These are phyloP conservation scores for Solanum sitiens DNA, from an alignment of 257 asterid genomes.

Conservation along the genomic window DNA sequence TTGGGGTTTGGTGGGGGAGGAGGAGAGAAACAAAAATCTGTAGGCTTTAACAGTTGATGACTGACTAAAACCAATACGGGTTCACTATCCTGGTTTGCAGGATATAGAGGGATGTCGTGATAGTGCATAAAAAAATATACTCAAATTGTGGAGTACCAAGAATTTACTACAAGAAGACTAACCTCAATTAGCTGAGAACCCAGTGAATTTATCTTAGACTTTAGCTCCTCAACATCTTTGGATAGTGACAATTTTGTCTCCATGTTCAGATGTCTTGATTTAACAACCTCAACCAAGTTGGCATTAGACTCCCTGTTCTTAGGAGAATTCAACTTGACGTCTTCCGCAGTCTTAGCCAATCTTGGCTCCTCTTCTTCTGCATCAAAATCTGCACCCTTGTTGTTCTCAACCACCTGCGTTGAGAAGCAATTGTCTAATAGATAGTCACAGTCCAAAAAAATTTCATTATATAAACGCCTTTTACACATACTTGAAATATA, in stretches of 20 bases:
- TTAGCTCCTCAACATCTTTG: slow-evolving; percentile 17
- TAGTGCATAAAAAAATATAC: neutral
- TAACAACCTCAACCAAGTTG: slow-evolving; percentile 15
- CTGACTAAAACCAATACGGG: neutral
- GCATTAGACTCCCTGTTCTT: neutral
- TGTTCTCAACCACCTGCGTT: slow-evolving; percentile 28
- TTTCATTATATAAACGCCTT: neutral
- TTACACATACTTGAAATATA: neutral
- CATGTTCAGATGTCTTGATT: neutral
- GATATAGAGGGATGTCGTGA: neutral
- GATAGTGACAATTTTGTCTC: neutral
- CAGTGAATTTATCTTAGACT: slow-evolving; percentile 38
- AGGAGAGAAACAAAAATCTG: neutral
- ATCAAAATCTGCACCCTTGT: slow-evolving; percentile 25
- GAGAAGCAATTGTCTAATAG: neutral
- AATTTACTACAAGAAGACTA: slow-evolving; percentile 4
- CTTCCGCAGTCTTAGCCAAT: neutral
- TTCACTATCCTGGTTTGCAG: neutral
- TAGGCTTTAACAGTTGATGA: neutral
- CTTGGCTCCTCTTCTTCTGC: slow-evolving; percentile 5
- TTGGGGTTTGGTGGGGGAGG: neutral
- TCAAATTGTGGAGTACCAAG: slow-evolving; percentile 1
- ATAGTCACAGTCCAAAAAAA: neutral
- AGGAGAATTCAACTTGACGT: slow-evolving; percentile 19
- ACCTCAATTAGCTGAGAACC: slow-evolving; percentile 63